A percentile compares a stretch with the other conserved stretches of the same genome.
These are phyloP conservation scores for Cercospora berteroae DNA, from an alignment of 2,329 filamentous ascomycete genomes.

Conservation along the genomic window DNA sequence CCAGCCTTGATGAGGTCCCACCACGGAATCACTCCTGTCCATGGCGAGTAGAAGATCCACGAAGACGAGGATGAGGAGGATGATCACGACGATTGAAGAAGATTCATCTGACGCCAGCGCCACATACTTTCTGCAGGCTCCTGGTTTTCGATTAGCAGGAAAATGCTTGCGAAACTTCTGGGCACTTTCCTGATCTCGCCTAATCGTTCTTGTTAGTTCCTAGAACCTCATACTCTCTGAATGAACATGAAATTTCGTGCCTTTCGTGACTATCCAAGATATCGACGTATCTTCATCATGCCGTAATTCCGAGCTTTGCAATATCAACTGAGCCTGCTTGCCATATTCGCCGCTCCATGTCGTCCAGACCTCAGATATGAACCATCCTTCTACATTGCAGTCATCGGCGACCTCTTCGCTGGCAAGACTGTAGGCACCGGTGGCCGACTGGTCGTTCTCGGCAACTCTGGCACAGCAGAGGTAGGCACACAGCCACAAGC, in stretches of 20 bases:
- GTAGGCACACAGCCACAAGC: constrained; percentile 28
- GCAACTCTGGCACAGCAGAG: constrained; percentile 22
- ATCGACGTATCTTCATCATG: background rate
- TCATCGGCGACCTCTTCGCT: constrained; percentile 10
- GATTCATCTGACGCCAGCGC: no score
- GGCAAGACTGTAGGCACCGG: constrained; percentile 22
- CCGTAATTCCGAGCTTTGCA: background rate
- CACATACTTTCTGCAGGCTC: no score
- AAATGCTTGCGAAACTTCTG: no score
- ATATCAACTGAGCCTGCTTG: background rate
- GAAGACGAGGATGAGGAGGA: no score
- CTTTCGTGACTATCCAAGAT: background rate
- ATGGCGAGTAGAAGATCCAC: no score
- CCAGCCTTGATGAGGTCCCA: no score
- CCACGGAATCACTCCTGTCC: no score
- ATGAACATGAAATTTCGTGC: background rate
- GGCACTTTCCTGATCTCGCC: no score
- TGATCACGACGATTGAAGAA: no score
- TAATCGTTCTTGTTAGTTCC: no score
- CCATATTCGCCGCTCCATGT: background rate
- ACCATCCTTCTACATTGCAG: background rate
- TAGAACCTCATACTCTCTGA: background rate
- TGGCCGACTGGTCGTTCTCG: constrained; percentile 23
- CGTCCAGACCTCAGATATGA: background rate
- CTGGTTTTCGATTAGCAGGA: no score